A percentile compares a stretch with the other conserved stretches of the same genome.
Evolutionary conservation across 495 filamentous ascomycete species (phyloP).

Genomic region (Aspergillus leporis): DNA sequence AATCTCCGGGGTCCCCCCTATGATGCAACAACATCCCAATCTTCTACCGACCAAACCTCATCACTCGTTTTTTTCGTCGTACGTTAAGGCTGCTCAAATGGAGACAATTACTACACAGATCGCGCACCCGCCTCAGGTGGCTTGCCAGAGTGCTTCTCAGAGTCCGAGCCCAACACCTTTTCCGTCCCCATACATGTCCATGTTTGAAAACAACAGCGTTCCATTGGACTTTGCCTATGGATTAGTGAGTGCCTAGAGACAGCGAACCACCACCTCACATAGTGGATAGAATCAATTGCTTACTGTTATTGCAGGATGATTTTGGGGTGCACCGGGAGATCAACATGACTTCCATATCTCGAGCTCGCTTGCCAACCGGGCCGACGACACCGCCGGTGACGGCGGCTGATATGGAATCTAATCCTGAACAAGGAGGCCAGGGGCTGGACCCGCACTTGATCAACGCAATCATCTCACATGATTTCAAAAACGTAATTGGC

Average conservation of each 20-base stretch:
- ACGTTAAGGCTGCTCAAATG: not conserved
- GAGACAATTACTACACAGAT: not conserved
- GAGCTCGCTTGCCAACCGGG: not conserved
- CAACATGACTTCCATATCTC: not conserved
- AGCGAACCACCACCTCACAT: too few relatives aligned
- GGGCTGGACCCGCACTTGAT: not conserved
- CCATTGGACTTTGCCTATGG: slow-evolving; percentile 8
- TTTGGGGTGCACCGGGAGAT: slow-evolving; percentile 2
- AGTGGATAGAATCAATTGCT: too few relatives aligned
- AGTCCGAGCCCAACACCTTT: not conserved
- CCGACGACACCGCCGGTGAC: not conserved
- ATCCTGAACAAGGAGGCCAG: not conserved
- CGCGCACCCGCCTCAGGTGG: slow-evolving; percentile 4
- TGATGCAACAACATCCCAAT: too few relatives aligned
- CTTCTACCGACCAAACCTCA: too few relatives aligned
- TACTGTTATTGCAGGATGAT: not conserved
- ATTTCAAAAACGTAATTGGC: slow-evolving; percentile 5
- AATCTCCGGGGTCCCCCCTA: too few relatives aligned
- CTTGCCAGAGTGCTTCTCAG: not conserved
- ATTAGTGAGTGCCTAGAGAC: not conserved
- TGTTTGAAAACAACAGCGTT: not conserved
- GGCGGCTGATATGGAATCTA: not conserved
- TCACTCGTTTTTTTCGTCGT: too few relatives aligned
- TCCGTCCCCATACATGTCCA: not conserved
- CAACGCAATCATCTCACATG: not conserved